Percentiles rank a stretch among this genome's conserved stretches.
These are phyloP conservation scores for Stygiomarasmius scandens DNA, from an alignment of 1,284 basidiomycete genomes.

Conservation along the genomic window DNA sequence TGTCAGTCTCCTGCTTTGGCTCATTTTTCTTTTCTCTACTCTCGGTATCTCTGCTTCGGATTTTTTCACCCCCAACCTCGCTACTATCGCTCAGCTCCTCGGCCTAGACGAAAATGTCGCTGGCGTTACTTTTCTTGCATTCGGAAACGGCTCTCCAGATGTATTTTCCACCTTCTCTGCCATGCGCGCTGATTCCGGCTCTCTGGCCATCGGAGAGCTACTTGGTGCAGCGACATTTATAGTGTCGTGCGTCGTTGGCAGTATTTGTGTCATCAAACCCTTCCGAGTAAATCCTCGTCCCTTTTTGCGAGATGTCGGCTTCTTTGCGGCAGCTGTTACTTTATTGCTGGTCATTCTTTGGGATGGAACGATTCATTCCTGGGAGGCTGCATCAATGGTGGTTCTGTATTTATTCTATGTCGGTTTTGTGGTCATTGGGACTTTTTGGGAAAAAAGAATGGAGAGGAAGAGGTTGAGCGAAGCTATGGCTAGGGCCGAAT, in stretches of 20 bases:
- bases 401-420: constrained; percentile 83
- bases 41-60: constrained; percentile 92
- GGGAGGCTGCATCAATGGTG: constrained; percentile 80
- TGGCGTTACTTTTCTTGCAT: constrained; percentile 91
- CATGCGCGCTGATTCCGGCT: constrained; percentile 84
- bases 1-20: constrained; percentile 69
- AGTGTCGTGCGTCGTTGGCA: constrained; percentile 92
- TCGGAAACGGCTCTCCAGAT: constrained; percentile 93
- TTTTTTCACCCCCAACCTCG: constrained; percentile 94
- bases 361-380: constrained; percentile 74
- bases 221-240: constrained; percentile 96
- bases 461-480: constrained; percentile 51
- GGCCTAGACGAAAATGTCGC: constrained; percentile 89
- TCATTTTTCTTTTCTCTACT: constrained; percentile 84
- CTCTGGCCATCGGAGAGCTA: constrained; percentile 92
- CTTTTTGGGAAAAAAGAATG: constrained; percentile 72
- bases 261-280: constrained; percentile 94
- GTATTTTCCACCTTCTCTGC: constrained; percentile 95
- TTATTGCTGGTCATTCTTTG: constrained; percentile 77
- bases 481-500: constrained; percentile 61
- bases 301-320: constrained; percentile 92
- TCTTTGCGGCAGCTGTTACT: constrained; percentile 84
- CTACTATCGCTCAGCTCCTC: constrained; percentile 80
- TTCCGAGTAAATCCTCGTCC: constrained; percentile 82
- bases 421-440: constrained; percentile 71